Evolutionary conservation across 306 rosid genomes (phyloP), one percentile per base, ranked within the genome.

Genomic region (Fagus sylvatica): DNA sequence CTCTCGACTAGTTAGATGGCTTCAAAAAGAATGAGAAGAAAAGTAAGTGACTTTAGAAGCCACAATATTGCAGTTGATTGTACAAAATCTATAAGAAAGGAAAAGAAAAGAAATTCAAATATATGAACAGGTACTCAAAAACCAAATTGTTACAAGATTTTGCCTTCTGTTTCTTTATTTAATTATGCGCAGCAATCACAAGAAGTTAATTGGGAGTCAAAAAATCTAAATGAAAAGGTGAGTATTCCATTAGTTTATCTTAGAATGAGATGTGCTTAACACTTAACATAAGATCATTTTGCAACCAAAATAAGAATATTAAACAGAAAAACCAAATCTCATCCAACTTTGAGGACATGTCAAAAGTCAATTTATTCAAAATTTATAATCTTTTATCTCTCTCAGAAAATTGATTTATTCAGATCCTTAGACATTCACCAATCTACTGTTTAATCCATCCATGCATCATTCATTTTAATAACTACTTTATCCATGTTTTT

Each of bases 51-150:
- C 19, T n/a, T 62, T 0, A 5, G 69, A 34, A 33, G 1, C 19
- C 0, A 34, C 0, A 6, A 62, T 1, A 34, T 15, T 62, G 9
- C 2, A 33, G 42, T 5, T 3, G 0, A 33, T 61, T 19, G 33
- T 0, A 43, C 3, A 43, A 0, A 43, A 43, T 8, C 49, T 43
- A 0, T 0, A 43, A 43, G 0, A 3, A 11, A 3, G 12, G 3
- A 43, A 43, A n/a, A n/a, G n/a, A n/a, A n/a, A n/a, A n/a, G n/a
- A n/a, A n/a, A n/a, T n/a, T n/a, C n/a, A n/a, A 43, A 43, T 43
- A 1, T 43, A 43, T 43, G 49, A 43, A 43, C 49, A 2, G 9
- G 19, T 34, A 12, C 11, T 11, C 6, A 22, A 33, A 28, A 65
- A 7, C 79, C 9, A 1, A 33, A 19, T 7, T 56, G 9, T 61